These are phyloP conservation scores for Bipolaris oryzae DNA, from an alignment of 2,329 filamentous ascomycete genomes.

Conservation along the genomic window DNA sequence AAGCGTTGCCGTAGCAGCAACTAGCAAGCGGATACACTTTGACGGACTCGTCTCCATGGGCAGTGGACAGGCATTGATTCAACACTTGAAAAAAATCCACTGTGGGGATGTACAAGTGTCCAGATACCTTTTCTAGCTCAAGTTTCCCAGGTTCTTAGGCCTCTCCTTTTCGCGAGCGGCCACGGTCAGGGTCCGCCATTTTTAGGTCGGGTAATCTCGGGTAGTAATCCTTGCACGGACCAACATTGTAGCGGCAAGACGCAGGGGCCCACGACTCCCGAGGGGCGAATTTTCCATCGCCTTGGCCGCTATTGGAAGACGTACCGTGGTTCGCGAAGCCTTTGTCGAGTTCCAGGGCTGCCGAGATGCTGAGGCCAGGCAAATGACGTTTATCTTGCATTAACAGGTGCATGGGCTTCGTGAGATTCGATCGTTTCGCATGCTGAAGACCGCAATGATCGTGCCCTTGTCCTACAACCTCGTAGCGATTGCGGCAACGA, in stretches of 20 bases:
- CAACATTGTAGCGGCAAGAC: slow-evolving; percentile 23
- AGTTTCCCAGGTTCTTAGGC: slow-evolving; percentile 9
- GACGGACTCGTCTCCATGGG: slow-evolving; percentile 20
- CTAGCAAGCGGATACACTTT: slow-evolving; percentile 17
- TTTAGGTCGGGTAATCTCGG: slow-evolving; percentile 30
- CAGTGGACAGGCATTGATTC: slow-evolving; percentile 16
- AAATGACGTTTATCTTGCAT: slow-evolving; percentile 9
- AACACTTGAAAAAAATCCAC: slow-evolving; percentile 16
- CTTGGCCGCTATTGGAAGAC: slow-evolving; percentile 20
- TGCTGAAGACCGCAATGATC: background rate
- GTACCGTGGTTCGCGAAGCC: slow-evolving; percentile 17
- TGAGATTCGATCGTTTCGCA: background rate
- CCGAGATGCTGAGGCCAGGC: slow-evolving; percentile 11
- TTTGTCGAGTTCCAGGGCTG: slow-evolving; percentile 13
- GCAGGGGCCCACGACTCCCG: slow-evolving; percentile 21
- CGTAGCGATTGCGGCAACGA: background rate
- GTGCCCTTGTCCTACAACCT: background rate
- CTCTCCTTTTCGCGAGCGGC: slow-evolving; percentile 16
- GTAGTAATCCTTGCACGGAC: slow-evolving; percentile 17
- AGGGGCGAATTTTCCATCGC: slow-evolving; percentile 27
- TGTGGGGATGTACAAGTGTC: slow-evolving; percentile 31
- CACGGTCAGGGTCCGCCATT: slow-evolving; percentile 21
- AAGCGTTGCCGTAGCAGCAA: slow-evolving; percentile 33
- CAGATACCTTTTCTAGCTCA: slow-evolving; percentile 29
- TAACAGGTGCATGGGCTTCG: background rate